Conservation (phyloP, 169 alveolate genomes). For the Cryptosporidium ryanae region DNA sequence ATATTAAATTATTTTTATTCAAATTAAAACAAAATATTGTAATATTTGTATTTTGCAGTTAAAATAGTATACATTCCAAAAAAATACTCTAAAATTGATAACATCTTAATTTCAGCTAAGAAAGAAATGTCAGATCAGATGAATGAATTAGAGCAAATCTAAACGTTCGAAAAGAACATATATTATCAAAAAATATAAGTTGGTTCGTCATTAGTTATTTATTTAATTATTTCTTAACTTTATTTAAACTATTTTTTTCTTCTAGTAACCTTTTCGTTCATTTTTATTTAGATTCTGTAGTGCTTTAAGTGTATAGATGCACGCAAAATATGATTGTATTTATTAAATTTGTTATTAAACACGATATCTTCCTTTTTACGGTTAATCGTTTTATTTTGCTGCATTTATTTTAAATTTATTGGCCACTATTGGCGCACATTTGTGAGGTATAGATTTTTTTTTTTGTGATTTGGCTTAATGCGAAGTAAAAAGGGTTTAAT, state of each 20-base stretch:
- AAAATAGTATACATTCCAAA: constrained; percentile 15
- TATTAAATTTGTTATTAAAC: too few relatives aligned
- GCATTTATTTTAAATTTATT: neutral
- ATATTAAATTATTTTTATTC: neutral
- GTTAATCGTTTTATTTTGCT: too few relatives aligned
- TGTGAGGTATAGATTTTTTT: constrained; percentile 19
- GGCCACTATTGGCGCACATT: constrained; percentile 22
- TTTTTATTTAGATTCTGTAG: too few relatives aligned
- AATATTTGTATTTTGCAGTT: neutral
- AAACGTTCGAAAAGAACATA: neutral
- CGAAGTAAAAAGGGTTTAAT: too few relatives aligned
- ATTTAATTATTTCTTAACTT: too few relatives aligned
- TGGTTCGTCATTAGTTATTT: too few relatives aligned
- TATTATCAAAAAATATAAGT: too few relatives aligned
- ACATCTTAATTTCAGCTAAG: constrained; percentile 33
- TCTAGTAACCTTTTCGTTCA: too few relatives aligned
- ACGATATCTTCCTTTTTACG: too few relatives aligned
- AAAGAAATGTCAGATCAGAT: constrained; percentile 28
- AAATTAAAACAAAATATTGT: neutral
- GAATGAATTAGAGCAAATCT: constrained; percentile 4
- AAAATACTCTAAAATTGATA: constrained; percentile 39
- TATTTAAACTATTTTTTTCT: too few relatives aligned
- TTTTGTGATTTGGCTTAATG: neutral
- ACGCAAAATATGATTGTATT: too few relatives aligned
- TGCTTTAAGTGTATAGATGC: too few relatives aligned